Base-by-base conservation (phyloP, 1,139 yeast species). In the Lodderomyces orthopsilosis region DNA sequence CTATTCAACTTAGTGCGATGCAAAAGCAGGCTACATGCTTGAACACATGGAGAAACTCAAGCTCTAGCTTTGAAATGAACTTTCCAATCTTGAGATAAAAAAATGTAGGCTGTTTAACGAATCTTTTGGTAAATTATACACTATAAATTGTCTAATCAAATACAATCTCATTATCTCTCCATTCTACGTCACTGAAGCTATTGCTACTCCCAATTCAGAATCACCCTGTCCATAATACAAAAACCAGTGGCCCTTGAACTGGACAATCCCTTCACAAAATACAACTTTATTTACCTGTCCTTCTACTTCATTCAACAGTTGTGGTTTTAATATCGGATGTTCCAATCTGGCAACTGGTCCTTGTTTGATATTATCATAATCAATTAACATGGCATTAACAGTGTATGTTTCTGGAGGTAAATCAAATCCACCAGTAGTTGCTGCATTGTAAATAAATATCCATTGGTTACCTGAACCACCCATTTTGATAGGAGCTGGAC, bases 231-330 rank as follows among this genome's bases (percentile, higher is more conserved):
- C 77, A 46, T 53, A 71, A 51, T 71, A 71, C 35, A 71, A 56
- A 37, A 69, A 63, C 77, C 77, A 71, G 43, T 65, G 56, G 8
- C 73, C 73, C 38, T 66, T 62, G 49, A 67, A 71, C 46, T 71
- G 76, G 3, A 71, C 76, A 27, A 72, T 50, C 0, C 77, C 77
- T 49, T 70, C 76, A 44, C 75, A 68, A 49, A 71, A 71, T 2
- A 71, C 76, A 30, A 71, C 77, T 44, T 64, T 61, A 47, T 70
- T 61, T 15, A 71, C 77, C 50, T 70, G 76, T 2, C 77, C 77
- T 30, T 56, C 55, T 23, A 61, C 53, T 46, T 72, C 77, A 46
- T 72, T 69, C n/a, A 52, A 48, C 41, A 53, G 55, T 24, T 66
- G 68, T 1, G 77, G 77, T 10, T 51, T 58, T 47, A 72, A 52